These are phyloP conservation scores for Groenewaldozyma salmanticensis DNA, from an alignment of 805 yeast genomes.

Conservation along the genomic window DNA sequence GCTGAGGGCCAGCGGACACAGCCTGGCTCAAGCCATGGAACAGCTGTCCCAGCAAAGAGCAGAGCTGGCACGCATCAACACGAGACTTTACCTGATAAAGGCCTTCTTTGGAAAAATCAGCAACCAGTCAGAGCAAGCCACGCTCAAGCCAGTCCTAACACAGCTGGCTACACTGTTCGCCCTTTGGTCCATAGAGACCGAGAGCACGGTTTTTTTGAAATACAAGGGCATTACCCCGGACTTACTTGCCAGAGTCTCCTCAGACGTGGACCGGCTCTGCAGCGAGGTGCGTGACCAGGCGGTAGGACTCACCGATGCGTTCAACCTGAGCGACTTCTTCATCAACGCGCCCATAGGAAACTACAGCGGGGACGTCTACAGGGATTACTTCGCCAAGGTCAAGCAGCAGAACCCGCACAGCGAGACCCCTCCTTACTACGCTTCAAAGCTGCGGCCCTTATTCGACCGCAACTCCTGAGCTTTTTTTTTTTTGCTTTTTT, in stretches of 20 bases:
- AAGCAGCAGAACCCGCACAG: slow-evolving; percentile 37
- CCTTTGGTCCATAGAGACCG: slow-evolving; percentile 54
- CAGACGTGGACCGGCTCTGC: slow-evolving; percentile 37
- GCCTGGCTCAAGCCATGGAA: slow-evolving; percentile 29
- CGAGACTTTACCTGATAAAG: slow-evolving; percentile 29
- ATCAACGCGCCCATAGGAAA: slow-evolving; percentile 76
- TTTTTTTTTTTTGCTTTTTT: too few relatives aligned
- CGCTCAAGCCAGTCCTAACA: slow-evolving; percentile 40
- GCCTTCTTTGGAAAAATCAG: slow-evolving; percentile 30
- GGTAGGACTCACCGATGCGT: slow-evolving; percentile 73
- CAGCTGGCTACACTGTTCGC: slow-evolving; percentile 55
- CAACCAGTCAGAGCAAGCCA: slow-evolving; percentile 28
- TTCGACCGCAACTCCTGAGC: slow-evolving; percentile 16
- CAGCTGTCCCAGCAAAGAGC: slow-evolving; percentile 32
- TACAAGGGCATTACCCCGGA: slow-evolving; percentile 45
- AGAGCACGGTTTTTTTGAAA: slow-evolving; percentile 63
- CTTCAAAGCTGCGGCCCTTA: slow-evolving; percentile 28
- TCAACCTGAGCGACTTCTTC: slow-evolving; percentile 70
- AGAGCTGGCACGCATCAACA: slow-evolving; percentile 31
- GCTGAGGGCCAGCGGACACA: slow-evolving; percentile 19
- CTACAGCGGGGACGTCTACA: slow-evolving; percentile 75
- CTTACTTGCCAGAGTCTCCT: slow-evolving; percentile 35
- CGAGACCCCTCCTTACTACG: slow-evolving; percentile 48
- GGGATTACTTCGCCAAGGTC: too few relatives aligned
- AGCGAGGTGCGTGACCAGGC: slow-evolving; percentile 53